Evolutionary conservation across 257 asterid genomes (phyloP).

Genomic region (Ballota nigra): DNA sequence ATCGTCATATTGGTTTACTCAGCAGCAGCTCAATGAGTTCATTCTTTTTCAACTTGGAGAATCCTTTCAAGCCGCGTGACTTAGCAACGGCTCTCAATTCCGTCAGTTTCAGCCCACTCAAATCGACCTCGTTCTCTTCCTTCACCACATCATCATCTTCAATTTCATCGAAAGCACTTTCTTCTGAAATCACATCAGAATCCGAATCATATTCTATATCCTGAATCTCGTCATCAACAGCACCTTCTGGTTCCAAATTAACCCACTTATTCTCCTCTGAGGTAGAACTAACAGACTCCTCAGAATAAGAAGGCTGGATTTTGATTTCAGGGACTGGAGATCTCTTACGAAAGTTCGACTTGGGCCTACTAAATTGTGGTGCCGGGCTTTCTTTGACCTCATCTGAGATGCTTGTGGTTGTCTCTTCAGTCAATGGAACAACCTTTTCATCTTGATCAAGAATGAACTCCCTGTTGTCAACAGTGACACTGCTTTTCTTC

Average conservation of each 20-base stretch:
- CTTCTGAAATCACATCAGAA: constrained; percentile 38
- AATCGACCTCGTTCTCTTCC: not conserved
- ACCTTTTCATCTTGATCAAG: constrained; percentile 49
- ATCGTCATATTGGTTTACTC: constrained; percentile 8
- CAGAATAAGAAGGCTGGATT: constrained; percentile 46
- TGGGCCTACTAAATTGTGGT: constrained; percentile 57
- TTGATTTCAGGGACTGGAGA: constrained; percentile 73
- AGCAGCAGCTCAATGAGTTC: constrained; percentile 53
- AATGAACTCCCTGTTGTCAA: constrained; percentile 49
- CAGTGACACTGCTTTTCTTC: constrained; percentile 41
- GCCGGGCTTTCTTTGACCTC: constrained; percentile 39
- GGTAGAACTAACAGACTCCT: constrained; percentile 29
- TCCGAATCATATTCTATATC: constrained; percentile 41
- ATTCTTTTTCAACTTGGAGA: constrained; percentile 61
- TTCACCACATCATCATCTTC: constrained; percentile 33
- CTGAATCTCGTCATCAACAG: constrained; percentile 12
- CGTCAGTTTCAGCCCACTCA: constrained; percentile 52
- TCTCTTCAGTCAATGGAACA: constrained; percentile 35
- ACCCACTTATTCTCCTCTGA: constrained; percentile 24
- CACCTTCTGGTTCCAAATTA: constrained; percentile 28
- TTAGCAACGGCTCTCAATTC: constrained; percentile 67
- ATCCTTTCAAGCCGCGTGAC: constrained; percentile 70
- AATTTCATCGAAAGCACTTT: constrained; percentile 35
- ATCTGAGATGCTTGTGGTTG: constrained; percentile 28
- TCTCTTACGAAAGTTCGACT: constrained; percentile 66